Conservation (phyloP, 148 eudicot genomes). For the Nyssa sinensis region DNA sequence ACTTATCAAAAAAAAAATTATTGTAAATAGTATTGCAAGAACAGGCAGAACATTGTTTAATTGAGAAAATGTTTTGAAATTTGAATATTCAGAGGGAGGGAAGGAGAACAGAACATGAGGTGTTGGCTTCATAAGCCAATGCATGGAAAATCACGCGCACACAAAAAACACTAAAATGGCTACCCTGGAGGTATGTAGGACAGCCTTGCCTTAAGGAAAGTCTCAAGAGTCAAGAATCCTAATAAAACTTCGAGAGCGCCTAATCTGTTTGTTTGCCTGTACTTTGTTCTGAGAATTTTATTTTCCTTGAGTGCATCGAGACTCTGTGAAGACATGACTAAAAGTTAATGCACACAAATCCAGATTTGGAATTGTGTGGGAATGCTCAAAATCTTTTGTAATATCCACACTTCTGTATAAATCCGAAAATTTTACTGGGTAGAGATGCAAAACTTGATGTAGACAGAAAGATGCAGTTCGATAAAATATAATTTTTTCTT, state of each 20-base stretch:
- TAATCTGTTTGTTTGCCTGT: too few species aligned
- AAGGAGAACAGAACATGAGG: background rate
- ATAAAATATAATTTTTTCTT: too few species aligned
- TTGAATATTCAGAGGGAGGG: background rate
- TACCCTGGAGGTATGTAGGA: too few species aligned
- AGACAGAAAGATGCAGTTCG: background rate
- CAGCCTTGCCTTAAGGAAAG: background rate
- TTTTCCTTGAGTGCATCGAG: too few species aligned
- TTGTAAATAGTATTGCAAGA: background rate
- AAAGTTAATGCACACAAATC: too few species aligned
- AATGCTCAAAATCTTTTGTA: too few species aligned
- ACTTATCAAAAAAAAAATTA: too few species aligned
- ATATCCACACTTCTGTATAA: background rate
- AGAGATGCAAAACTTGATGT: background rate
- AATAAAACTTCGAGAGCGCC: too few species aligned
- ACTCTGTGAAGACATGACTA: too few species aligned
- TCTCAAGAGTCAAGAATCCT: background rate
- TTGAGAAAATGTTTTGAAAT: background rate
- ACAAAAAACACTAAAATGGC: background rate
- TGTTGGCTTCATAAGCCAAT: background rate
- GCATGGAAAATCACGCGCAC: background rate
- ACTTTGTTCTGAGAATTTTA: too few species aligned
- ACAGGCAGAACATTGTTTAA: background rate
- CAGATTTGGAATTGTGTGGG: background rate
- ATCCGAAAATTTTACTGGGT: background rate